Percentiles rank a stretch among this genome's conserved stretches.
phyloP scores from a whole-genome alignment of 2,329 filamentous ascomycete genomes.

The Stemphylium lycopersici region DNA sequence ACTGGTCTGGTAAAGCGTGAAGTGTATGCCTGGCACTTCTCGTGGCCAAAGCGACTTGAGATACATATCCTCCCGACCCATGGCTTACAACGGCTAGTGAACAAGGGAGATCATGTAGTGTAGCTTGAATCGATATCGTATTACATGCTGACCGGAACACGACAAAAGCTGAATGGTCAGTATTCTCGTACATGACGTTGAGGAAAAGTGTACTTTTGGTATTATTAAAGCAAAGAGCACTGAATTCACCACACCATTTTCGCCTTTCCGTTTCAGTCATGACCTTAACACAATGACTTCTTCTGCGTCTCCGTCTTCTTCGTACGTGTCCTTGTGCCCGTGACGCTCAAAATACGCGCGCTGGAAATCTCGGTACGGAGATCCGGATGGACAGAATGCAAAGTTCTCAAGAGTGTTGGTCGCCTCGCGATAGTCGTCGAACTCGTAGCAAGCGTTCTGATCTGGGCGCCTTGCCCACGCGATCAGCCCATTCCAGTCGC shows the following conservation, averaged over 20 bases:
- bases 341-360: slow-evolving; percentile 43
- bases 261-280: not conserved
- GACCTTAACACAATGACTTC: slow-evolving; percentile 21
- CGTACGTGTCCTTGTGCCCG: slow-evolving; percentile 44
- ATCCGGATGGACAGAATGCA: slow-evolving; percentile 39
- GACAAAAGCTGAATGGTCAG: slow-evolving; percentile 1
- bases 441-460: slow-evolving; percentile 41
- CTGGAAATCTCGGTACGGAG: slow-evolving; percentile 38
- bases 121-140: slow-evolving; percentile 7
- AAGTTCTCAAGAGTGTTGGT: slow-evolving; percentile 46
- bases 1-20: not conserved
- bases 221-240: slow-evolving; percentile 2
- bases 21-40: slow-evolving; percentile 2
- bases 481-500: slow-evolving; percentile 42
- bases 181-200: not conserved
- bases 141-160: slow-evolving; percentile 11
- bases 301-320: slow-evolving; percentile 22
- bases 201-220: not conserved
- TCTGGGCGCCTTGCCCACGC: slow-evolving; percentile 41
- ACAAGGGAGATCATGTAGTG: slow-evolving; percentile 8
- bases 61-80: slow-evolving; percentile 2
- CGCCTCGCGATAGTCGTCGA: slow-evolving; percentile 45
- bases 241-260: not conserved
- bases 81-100: slow-evolving; percentile 3
- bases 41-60: slow-evolving; percentile 6